Base-by-base conservation (phyloP, 31 red algal genomes). In the Bonnemaisonia californica region DNA sequence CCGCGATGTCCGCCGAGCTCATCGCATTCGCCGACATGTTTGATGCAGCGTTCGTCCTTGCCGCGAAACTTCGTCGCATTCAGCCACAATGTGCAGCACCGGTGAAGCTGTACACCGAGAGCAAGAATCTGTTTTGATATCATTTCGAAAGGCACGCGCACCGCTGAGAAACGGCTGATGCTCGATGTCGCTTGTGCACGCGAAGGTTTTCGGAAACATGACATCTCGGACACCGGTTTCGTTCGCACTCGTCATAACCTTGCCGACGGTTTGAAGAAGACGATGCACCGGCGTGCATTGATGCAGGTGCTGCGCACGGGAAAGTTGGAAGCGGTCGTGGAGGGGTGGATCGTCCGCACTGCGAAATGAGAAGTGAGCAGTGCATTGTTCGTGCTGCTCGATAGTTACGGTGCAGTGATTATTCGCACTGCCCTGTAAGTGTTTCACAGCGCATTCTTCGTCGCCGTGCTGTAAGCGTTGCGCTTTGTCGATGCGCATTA, bases 151-250 rank as follows among this genome's bases (percentile, higher is more conserved):
- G 16, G 38, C 13, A 72, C 48, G 21, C 73, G 26, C 4, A 60
- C 73, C 8, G 24, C 73, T 24, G 73, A 77, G 41, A 77, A 77
- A 48, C 4, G 73, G 12, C 38, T 77, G 39, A 55, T 77, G 73
- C 23, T 77, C 29, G 73, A 77, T 34, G 33, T 77, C 22, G 73
- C 73, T 12, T 42, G 40, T 29, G 73, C 41, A 23, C 4, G 41
- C 4, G 39, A 77, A 21, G 33, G 40, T 12, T 77, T 30, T 32
- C 1, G 31, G 47, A 47, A 54, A 3, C 30, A 59, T 36, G 74
- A 78, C 28, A 78, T 78, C 36, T 62, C 8, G 18, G 56, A 78
- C 41, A 35, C 62, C 62, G 74, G 74, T 63, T 32, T 78, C 21
- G 74, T 78, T 1, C 45, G 30, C 28, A 34, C 74, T 16, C 54